Evolutionary conservation across 108 stramenopile genomes (phyloP).

Genomic region (Cyclotella choctawhatcheeana): DNA sequence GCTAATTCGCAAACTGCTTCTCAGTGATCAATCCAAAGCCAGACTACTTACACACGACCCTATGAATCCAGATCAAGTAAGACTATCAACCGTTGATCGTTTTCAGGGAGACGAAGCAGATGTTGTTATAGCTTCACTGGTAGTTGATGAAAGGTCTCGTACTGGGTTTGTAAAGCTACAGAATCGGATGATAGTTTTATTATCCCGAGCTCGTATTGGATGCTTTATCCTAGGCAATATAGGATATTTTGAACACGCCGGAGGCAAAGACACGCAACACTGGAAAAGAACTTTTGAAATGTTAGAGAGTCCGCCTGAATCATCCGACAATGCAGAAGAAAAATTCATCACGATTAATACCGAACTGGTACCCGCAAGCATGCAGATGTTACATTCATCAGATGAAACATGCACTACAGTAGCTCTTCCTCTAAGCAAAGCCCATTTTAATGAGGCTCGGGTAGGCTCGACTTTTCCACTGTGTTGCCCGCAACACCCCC

Average conservation of each 20-base stretch:
- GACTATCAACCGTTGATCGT: slow-evolving; percentile 53
- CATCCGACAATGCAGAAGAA: slow-evolving; percentile 14
- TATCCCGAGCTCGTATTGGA: slow-evolving; percentile 50
- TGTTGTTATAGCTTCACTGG: slow-evolving; percentile 48
- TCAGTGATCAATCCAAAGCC: slow-evolving; percentile 10
- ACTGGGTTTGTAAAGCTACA: slow-evolving; percentile 45
- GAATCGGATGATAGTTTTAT: slow-evolving; percentile 52
- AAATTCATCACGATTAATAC: slow-evolving; percentile 6
- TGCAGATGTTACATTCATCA: neutral
- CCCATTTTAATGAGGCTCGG: slow-evolving; percentile 2
- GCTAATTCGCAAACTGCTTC: slow-evolving; percentile 37
- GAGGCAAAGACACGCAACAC: slow-evolving; percentile 23
- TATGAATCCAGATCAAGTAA: slow-evolving; percentile 6
- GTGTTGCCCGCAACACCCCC: slow-evolving; percentile 47
- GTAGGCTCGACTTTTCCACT: slow-evolving; percentile 33
- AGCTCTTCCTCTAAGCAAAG: slow-evolving; percentile 1
- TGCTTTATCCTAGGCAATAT: slow-evolving; percentile 48
- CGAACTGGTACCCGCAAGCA: neutral
- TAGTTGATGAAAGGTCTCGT: slow-evolving; percentile 50
- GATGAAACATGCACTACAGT: neutral
- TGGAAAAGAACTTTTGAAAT: slow-evolving; percentile 42
- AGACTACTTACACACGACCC: slow-evolving; percentile 28
- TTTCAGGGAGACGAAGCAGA: slow-evolving; percentile 62
- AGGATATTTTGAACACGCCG: slow-evolving; percentile 32
- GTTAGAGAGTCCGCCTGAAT: slow-evolving; percentile 22